Conservation (phyloP, 1,284 basidiomycete species). For the Puccinia hordei region DNA sequence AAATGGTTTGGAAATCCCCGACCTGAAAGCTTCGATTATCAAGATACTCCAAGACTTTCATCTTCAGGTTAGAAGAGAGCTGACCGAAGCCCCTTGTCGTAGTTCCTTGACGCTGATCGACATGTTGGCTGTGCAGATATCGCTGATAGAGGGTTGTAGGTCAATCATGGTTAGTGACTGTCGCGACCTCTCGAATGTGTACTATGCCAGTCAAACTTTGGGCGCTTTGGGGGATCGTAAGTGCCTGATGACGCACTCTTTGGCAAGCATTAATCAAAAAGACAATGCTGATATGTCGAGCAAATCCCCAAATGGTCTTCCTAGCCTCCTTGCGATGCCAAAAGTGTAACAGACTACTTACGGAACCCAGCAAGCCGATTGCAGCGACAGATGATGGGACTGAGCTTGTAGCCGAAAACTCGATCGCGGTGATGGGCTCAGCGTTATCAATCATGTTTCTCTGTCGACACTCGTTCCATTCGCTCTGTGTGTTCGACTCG, state of each 20-base stretch:
- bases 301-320: not conserved
- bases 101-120: not conserved
- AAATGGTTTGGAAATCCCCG: constrained; percentile 93
- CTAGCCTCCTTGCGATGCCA: constrained; percentile 39
- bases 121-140: constrained; percentile 66
- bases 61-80: constrained; percentile 63
- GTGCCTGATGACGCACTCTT: constrained; percentile 54
- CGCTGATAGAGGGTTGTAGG: constrained; percentile 84
- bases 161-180: constrained; percentile 81
- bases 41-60: constrained; percentile 97
- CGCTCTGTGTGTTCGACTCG: constrained; percentile 47
- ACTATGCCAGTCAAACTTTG: constrained; percentile 74
- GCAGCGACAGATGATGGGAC: constrained; percentile 4
- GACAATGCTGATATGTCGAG: not conserved
- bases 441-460: constrained; percentile 46
- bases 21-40: constrained; percentile 87
- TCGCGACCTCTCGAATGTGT: constrained; percentile 68
- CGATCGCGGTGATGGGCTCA: constrained; percentile 19
- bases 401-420: constrained; percentile 1
- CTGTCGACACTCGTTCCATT: constrained; percentile 50
- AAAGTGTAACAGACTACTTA: constrained; percentile 37
- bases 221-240: constrained; percentile 74
- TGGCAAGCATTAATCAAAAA: not conserved
- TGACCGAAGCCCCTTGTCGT: not conserved
- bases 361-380: constrained; percentile 2